Evolutionary conservation across 2,329 filamentous ascomycete genomes (phyloP).

Genomic region (Cercospora sp.): DNA sequence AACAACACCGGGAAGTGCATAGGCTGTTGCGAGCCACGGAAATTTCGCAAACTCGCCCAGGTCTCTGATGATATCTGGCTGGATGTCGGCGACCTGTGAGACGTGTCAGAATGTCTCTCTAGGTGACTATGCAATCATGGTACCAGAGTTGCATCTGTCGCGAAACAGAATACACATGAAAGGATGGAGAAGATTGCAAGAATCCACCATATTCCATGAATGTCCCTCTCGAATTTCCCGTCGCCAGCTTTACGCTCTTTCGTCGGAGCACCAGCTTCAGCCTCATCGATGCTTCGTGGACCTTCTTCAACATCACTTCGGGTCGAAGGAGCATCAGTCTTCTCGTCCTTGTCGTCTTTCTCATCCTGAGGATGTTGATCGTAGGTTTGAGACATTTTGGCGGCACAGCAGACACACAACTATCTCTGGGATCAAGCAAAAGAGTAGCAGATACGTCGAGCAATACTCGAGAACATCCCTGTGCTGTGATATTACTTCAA

Average conservation of each 20-base stretch:
- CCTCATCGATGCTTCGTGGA: neutral
- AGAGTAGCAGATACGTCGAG: neutral
- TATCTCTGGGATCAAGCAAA: neutral
- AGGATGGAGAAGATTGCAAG: neutral
- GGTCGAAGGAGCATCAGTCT: neutral
- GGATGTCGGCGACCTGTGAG: neutral
- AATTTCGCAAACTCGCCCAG: neutral
- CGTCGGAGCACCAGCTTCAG: neutral
- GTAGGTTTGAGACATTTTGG: neutral
- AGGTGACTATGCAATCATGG: neutral
- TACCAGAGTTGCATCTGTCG: neutral
- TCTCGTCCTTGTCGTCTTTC: neutral
- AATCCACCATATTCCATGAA: neutral
- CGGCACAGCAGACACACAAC: neutral
- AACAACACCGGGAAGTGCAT: neutral
- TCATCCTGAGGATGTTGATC: neutral
- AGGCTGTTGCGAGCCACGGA: neutral
- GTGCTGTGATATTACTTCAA: neutral
- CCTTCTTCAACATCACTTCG: neutral
- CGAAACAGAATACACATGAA: neutral
- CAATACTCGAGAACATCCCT: neutral
- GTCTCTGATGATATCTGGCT: neutral
- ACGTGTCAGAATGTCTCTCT: neutral
- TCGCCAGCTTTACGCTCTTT: neutral
- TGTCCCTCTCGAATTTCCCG: neutral